Evolutionary conservation across 2,329 filamentous ascomycete genomes (phyloP), one percentile per base, ranked within the genome.

Genomic region (Fusarium metavorans): DNA sequence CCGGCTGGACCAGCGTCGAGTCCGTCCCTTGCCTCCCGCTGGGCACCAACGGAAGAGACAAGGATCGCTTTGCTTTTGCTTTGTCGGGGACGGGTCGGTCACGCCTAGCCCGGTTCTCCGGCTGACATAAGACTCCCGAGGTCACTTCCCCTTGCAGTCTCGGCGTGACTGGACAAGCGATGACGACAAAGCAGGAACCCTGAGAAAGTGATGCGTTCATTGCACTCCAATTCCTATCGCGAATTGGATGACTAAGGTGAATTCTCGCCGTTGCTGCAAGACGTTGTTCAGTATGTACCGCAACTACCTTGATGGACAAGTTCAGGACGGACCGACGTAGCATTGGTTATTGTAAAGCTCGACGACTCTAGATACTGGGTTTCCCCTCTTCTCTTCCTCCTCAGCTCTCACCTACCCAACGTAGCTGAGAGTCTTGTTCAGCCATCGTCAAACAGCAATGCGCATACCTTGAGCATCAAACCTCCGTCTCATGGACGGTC

Each of bases 261-360:
- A 10, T 32, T 14, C 6, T 27, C 66, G 45, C 59, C 41, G 54
- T 66, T 60, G 32, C 37, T 57, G 56, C 64, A 41, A 39, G 35
- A 32, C 37, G 41, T 13, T 62, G 35, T 48, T 48, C 23, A 48
- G 45, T 52, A 52, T 52, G 48, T 59, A 43, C 23, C 25, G 39
- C 37, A 66, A 56, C 68, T 69, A 81, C 80, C 80, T 80, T 82
- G 80, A 81, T 81, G 77, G 80, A 72, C 72, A 78, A 58, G 4
- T 45, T 48, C 57, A 67, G 45, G 27, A 30, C 20, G 39, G 35
- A 54, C 58, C 30, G 39, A 64, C 52, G 66, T 68, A 48, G 52
- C 35, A 61, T 57, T 56, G 43, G 35, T 20, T 60, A 37, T 65
- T 50, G 66, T 70, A 59, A 63, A 65, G 20, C 57, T 63, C 35